Base-by-base conservation (phyloP, 192 early-diverging fungal species). In the Umbelopsis sp. region DNA sequence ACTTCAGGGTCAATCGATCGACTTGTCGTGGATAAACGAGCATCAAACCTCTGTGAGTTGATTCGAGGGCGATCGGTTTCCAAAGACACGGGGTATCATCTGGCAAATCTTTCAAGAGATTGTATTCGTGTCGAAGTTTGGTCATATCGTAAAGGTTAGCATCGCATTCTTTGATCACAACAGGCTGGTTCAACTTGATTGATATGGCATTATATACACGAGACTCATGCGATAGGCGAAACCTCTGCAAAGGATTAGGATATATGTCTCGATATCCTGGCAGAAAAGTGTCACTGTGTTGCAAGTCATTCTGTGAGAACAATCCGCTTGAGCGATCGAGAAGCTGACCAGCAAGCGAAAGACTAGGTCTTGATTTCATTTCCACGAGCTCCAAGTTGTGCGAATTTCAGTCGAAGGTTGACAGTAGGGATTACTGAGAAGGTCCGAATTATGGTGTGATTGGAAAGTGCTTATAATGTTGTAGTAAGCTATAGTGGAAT, bases 131-230 rank as follows among this genome's bases (percentile, higher is more conserved):
- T 8, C 69, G 69, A 37, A 71, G 52, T 46, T 71, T 71, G 18
- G 69, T 55, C 50, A 71, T 55, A 46, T 71, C 69, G 22, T 71
- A 41, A 20, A 71, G 69, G n/a, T 71, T 71, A 4, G 69, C 45
- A 12, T 33, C 50, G 21, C 69, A 71, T 15, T 50, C 53, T 46
- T 71, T 71, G 25, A 71, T 58, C 4, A 51, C 18, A 15, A 71
- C 69, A n/a, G 12, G 25, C 30, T 58, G 30, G 27, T 45, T 50
- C 18, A 50, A 35, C 3, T 41, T 27, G 12, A 33, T 61, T 4
- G 51, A 58, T 44, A 22, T 55, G n/a, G 69, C 69, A 37, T 13
- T 52, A 23, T 55, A 71, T 20, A 58, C 3, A 20, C 27, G 49
- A n/a, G 55, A 8, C 9, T 61, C 55, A 33, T 30, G 27, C 13